Percentiles rank a stretch among this genome's conserved stretches.
Evolutionary conservation across 2,329 filamentous ascomycete genomes (phyloP).

Genomic region (Orbilia ellipsospora): DNA sequence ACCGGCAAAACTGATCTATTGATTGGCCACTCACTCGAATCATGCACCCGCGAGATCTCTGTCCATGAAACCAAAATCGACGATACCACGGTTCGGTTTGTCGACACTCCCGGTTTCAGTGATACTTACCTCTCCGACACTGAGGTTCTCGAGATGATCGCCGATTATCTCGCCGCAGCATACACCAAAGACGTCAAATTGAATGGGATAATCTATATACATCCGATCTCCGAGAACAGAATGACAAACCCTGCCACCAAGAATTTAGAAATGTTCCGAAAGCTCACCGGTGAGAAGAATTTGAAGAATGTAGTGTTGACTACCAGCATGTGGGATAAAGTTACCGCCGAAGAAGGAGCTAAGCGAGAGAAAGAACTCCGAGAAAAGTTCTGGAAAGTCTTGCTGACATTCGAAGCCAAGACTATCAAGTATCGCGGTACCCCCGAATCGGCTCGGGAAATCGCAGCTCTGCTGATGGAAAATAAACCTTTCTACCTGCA

Average conservation of each 20-base stretch:
- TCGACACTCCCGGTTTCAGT: constrained; percentile 67
- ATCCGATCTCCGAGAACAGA: constrained; percentile 64
- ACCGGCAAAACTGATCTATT: constrained; percentile 60
- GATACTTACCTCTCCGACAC: constrained; percentile 64
- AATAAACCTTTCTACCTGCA: constrained; percentile 90
- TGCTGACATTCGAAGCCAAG: constrained; percentile 55
- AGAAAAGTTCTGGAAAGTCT: constrained; percentile 57
- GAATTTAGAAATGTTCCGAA: constrained; percentile 65
- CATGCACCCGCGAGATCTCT: constrained; percentile 58
- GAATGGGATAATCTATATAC: constrained; percentile 65
- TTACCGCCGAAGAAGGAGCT: constrained; percentile 56
- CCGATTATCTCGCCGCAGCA: constrained; percentile 61
- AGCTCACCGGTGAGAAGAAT: constrained; percentile 64
- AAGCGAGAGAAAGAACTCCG: constrained; percentile 47
- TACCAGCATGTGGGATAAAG: constrained; percentile 64
- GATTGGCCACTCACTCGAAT: constrained; percentile 61
- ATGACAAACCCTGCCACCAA: constrained; percentile 60
- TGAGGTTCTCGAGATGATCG: constrained; percentile 65
- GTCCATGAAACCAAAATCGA: constrained; percentile 46
- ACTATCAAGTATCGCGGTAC: constrained; percentile 56
- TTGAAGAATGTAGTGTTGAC: constrained; percentile 64
- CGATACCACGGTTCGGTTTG: constrained; percentile 59
- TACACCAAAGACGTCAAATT: constrained; percentile 61
- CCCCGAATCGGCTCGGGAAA: constrained; percentile 45
- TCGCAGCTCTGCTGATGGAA: constrained; percentile 65